phyloP scores from a whole-genome alignment of 345 rosid genomes.

The Gynandropsis gynandra region DNA sequence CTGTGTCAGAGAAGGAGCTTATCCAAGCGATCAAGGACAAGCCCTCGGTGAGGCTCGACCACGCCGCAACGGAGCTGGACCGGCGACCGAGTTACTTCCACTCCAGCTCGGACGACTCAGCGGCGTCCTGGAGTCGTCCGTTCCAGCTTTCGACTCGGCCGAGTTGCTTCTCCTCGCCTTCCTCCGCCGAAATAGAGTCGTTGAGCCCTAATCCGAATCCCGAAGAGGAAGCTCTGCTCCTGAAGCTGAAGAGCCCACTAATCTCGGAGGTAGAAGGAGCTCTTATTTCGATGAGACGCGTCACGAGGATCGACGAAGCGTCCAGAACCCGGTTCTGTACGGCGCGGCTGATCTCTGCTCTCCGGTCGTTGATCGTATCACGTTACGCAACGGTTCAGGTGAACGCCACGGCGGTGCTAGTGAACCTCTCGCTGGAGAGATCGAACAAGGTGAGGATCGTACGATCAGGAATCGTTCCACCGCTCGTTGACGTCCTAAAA shows the following conservation, averaged over 20 bases:
- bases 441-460: conserved; percentile 69
- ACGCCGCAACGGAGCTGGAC: conserved; percentile 43
- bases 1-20: conserved; percentile 28
- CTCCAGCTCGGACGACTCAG: conserved; percentile 50
- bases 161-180: conserved; percentile 58
- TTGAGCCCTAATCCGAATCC: conserved; percentile 24
- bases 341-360: conserved; percentile 37
- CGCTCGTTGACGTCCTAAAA: conserved; percentile 56
- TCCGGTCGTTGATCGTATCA: conserved; percentile 44
- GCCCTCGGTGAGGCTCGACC: conserved; percentile 33
- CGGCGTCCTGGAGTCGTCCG: conserved; percentile 30
- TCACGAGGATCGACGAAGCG: conserved; percentile 48
- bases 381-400: conserved; percentile 58
- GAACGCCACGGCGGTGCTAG: conserved; percentile 63
- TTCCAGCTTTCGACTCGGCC: conserved; percentile 44
- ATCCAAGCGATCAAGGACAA: conserved; percentile 30
- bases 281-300: conserved; percentile 39
- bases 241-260: conserved; percentile 44
- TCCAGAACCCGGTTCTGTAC: conserved; percentile 47
- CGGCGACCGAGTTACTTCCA: conserved; percentile 32
- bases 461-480: conserved; percentile 77
- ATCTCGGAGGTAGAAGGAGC: conserved; percentile 58
- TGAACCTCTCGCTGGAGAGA: conserved; percentile 66
- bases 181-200: conserved; percentile 46
- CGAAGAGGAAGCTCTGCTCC: conserved; percentile 46